Evolutionary conservation across 2,329 filamentous ascomycete species (phyloP).

Genomic region (Hortaea werneckii): DNA sequence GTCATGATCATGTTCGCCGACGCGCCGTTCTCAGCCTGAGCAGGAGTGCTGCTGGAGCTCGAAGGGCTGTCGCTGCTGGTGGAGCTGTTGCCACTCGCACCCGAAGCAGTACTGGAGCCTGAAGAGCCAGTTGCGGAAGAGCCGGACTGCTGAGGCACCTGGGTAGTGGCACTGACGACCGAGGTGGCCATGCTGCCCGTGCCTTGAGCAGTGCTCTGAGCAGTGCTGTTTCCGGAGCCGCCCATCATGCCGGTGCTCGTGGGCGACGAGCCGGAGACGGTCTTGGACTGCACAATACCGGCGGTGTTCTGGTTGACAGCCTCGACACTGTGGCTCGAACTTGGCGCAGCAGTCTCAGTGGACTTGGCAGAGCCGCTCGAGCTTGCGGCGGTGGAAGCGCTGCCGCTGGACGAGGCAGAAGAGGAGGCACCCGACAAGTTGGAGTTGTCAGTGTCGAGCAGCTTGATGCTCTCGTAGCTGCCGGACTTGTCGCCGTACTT

Average conservation of each 20-base stretch:
- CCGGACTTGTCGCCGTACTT: constrained; percentile 41
- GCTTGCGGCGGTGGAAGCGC: background rate
- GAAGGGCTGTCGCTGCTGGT: background rate
- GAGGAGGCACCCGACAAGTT: constrained; percentile 1
- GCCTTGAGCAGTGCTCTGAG: constrained; percentile 10
- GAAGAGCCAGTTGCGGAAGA: background rate
- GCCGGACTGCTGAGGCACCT: constrained; percentile 7
- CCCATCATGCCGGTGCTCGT: background rate
- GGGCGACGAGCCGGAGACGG: constrained; percentile 17
- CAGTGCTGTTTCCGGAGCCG: background rate
- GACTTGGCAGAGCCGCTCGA: background rate
- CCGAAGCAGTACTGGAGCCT: background rate
- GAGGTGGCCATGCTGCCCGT: constrained; percentile 6
- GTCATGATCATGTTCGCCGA: constrained; percentile 6
- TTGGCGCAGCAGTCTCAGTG: constrained; percentile 15
- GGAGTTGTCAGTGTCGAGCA: constrained; percentile 14
- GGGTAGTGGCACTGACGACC: constrained; percentile 5
- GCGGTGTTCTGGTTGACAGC: constrained; percentile 12
- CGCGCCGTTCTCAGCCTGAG: constrained; percentile 9
- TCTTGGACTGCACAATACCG: constrained; percentile 10
- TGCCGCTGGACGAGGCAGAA: background rate
- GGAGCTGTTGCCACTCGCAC: background rate
- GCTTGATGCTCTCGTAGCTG: constrained; percentile 39
- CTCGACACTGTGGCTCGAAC: constrained; percentile 15
- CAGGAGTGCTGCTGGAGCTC: constrained; percentile 3